Evolutionary conservation across 2,329 filamentous ascomycete species (phyloP).

Genomic region (Fusarium subglutinans): DNA sequence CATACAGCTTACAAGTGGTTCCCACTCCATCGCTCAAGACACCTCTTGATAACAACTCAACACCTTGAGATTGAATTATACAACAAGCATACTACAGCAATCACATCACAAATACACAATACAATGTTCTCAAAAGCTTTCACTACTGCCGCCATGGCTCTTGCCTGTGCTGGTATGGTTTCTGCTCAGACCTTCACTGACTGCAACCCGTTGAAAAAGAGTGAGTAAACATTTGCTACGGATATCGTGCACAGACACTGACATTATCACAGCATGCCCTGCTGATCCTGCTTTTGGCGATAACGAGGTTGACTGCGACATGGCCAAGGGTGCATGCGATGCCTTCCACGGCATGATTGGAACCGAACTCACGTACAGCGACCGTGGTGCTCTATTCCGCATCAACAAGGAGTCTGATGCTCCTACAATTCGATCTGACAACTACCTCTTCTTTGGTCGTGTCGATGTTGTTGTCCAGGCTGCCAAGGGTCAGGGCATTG

Average conservation of each 20-base stretch:
- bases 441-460: conserved; percentile 97
- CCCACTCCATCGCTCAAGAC: conserved; percentile 28
- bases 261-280: conserved; percentile 65
- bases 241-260: not conserved
- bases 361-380: conserved; percentile 59
- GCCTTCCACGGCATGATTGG: conserved; percentile 58
- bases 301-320: conserved; percentile 69
- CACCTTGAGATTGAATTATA: not conserved
- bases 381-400: conserved; percentile 64
- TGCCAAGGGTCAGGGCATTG: conserved; percentile 82
- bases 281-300: conserved; percentile 79
- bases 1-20: conserved; percentile 20
- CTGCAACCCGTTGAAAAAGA: conserved; percentile 64
- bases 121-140: conserved; percentile 58
- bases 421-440: conserved; percentile 77
- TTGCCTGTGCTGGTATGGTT: conserved; percentile 60
- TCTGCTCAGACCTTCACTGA: conserved; percentile 65
- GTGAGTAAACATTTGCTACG: conserved; percentile 40
- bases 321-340: conserved; percentile 75
- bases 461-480: conserved; percentile 83
- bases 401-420: conserved; percentile 74
- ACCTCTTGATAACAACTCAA: conserved; percentile 20
- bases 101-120: conserved; percentile 10
- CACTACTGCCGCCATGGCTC: conserved; percentile 56
- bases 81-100: conserved; percentile 12